Conservation (phyloP, 345 rosid genomes). For the Odontarrhena argentea region DNA sequence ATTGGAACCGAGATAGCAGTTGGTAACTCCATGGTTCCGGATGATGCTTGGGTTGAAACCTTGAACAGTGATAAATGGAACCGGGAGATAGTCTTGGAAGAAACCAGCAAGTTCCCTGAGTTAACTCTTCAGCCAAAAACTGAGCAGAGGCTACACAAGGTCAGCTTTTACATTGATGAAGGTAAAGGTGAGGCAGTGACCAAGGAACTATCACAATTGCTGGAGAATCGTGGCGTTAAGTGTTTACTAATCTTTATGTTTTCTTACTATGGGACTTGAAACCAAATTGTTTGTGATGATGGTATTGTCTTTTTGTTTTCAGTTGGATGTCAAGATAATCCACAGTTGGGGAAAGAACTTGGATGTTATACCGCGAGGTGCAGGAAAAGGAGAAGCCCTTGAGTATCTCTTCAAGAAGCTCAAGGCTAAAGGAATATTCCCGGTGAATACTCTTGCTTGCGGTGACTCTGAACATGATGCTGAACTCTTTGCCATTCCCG, state of each 20-base stretch:
- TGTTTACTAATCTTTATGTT: conserved; percentile 21
- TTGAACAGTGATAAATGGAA: conserved; percentile 82
- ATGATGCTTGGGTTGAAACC: conserved; percentile 83
- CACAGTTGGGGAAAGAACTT: conserved; percentile 89
- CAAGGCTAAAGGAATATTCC: conserved; percentile 60
- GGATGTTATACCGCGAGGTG: conserved; percentile 87
- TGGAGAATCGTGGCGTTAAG: conserved; percentile 75
- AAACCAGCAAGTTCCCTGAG: conserved; percentile 78
- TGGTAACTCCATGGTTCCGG: conserved; percentile 82
- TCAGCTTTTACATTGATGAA: conserved; percentile 86
- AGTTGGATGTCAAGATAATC: conserved; percentile 92
- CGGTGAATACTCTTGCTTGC: conserved; percentile 84
- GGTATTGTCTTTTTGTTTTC: conserved; percentile 19
- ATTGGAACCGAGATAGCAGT: conserved; percentile 98
- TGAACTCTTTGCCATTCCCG: conserved; percentile 86
- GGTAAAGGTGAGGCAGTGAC: conserved; percentile 71
- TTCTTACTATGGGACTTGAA: background rate
- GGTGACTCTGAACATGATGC: conserved; percentile 99
- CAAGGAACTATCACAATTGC: conserved; percentile 59
- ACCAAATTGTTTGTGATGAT: conserved; percentile 16
- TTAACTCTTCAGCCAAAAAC: conserved; percentile 88
- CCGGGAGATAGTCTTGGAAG: conserved; percentile 63
- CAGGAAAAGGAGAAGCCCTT: conserved; percentile 97
- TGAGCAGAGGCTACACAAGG: conserved; percentile 87
- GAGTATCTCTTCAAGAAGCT: conserved; percentile 83